Percentiles rank a stretch among this genome's conserved stretches.
phyloP scores from a whole-genome alignment of 2,329 filamentous ascomycete genomes.

The Diaporthe velutina region DNA sequence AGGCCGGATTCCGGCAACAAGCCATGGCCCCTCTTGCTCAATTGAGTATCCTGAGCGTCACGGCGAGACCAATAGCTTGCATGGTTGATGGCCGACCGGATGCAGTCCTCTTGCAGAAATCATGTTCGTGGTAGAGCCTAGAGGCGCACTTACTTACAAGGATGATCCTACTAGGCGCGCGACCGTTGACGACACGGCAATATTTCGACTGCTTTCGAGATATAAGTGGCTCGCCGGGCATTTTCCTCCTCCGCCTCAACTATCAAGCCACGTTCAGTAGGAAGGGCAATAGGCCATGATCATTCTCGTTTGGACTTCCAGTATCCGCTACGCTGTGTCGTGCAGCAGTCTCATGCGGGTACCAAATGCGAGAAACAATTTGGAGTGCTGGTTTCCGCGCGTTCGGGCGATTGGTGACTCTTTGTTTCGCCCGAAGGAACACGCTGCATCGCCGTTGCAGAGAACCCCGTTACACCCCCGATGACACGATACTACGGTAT shows the following conservation, averaged over 20 bases:
- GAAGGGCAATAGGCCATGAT: background rate
- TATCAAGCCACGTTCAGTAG: background rate
- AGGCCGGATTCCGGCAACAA: background rate
- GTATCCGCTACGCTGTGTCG: background rate
- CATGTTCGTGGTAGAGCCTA: constrained; percentile 3
- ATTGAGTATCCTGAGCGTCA: constrained; percentile 8
- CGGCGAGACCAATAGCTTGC: background rate
- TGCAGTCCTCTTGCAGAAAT: constrained; percentile 14
- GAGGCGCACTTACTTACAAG: background rate
- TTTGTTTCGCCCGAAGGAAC: constrained; percentile 25
- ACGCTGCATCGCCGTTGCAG: constrained; percentile 23
- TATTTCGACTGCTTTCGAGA: background rate
- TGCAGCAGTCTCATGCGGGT: background rate
- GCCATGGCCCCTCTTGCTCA: background rate
- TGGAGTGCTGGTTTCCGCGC: background rate
- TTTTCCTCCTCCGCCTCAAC: background rate
- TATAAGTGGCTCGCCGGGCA: background rate
- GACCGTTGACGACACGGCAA: constrained; percentile 13
- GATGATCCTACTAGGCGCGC: constrained; percentile 1
- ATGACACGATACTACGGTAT: constrained; percentile 25
- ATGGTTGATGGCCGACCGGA: background rate
- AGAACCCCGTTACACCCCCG: constrained; percentile 17
- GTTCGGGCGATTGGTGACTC: constrained; percentile 28
- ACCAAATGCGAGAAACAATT: constrained; percentile 9
- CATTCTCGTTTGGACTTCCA: constrained; percentile 8